Conservation (phyloP, 164 flowering plant genomes). For the Piper betle region DNA sequence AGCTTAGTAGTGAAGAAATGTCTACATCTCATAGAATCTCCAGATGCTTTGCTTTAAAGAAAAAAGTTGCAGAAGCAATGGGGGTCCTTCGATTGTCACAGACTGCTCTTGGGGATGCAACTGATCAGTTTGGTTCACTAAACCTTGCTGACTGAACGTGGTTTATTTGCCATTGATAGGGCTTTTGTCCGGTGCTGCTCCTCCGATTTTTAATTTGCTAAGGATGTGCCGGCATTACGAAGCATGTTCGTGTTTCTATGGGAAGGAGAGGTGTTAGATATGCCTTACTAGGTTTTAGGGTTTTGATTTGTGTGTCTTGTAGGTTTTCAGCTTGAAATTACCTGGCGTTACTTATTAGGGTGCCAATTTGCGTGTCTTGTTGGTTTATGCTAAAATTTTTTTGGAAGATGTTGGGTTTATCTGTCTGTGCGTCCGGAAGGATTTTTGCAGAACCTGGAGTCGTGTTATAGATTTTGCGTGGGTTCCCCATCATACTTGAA, state of each 20-base stretch:
- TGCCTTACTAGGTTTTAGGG: not conserved
- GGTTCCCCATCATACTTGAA: not conserved
- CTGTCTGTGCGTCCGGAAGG: not conserved
- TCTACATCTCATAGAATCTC: constrained; percentile 65
- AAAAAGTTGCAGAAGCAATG: constrained; percentile 59
- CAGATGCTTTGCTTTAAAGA: constrained; percentile 62
- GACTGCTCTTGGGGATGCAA: constrained; percentile 20
- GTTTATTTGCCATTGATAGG: not conserved
- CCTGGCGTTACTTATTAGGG: too few relatives aligned
- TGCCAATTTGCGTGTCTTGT: too few relatives aligned
- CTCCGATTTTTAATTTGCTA: too few relatives aligned
- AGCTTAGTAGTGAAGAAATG: constrained; percentile 66
- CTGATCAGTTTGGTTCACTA: constrained; percentile 35
- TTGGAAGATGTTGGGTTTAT: not conserved
- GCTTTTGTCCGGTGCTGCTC: not conserved
- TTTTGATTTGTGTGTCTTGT: not conserved
- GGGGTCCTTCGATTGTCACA: constrained; percentile 33
- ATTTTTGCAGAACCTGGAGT: not conserved
- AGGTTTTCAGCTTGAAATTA: not conserved
- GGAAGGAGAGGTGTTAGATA: not conserved
- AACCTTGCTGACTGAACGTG: constrained; percentile 21
- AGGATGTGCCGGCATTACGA: not conserved
- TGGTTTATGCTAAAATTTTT: too few relatives aligned
- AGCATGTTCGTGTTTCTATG: not conserved
- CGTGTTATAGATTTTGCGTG: not conserved